Conservation (phyloP, 192 early-diverging fungal genomes). For the Entomortierella parvispora region DNA sequence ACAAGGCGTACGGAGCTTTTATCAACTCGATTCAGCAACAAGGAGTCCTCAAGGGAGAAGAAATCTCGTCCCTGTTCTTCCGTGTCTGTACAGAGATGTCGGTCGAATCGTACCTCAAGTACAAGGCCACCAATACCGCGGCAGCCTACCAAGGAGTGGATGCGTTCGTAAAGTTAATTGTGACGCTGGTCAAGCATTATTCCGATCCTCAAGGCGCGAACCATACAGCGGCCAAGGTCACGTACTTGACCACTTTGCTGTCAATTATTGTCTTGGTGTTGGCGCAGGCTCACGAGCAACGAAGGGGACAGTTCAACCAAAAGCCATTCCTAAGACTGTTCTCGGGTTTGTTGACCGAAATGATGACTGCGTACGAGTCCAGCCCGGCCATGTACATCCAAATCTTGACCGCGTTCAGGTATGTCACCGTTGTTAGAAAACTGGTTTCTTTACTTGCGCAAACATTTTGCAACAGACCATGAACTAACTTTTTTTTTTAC, state of each 20-base stretch:
- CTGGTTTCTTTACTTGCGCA: neutral
- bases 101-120: constrained; percentile 79
- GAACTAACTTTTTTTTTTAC: constrained; percentile 53
- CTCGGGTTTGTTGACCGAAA: constrained; percentile 83
- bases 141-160: constrained; percentile 87
- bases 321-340: constrained; percentile 91
- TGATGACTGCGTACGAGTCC: constrained; percentile 70
- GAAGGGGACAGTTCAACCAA: constrained; percentile 86
- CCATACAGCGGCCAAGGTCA: constrained; percentile 64
- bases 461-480: constrained; percentile 86
- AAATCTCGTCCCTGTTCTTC: constrained; percentile 89
- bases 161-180: constrained; percentile 90
- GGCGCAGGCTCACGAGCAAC: constrained; percentile 87
- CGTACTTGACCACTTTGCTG: constrained; percentile 83
- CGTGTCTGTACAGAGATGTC: constrained; percentile 87
- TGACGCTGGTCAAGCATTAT: constrained; percentile 82
- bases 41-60: constrained; percentile 80
- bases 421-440: constrained; percentile 11
- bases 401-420: constrained; percentile 76
- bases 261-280: constrained; percentile 87
- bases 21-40: constrained; percentile 79
- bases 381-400: constrained; percentile 76
- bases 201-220: constrained; percentile 65
- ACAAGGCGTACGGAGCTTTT: constrained; percentile 74
- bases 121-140: constrained; percentile 57